These are phyloP conservation scores for Ascosphaera aggregata DNA, from an alignment of 2,329 filamentous ascomycete genomes.

Conservation along the genomic window DNA sequence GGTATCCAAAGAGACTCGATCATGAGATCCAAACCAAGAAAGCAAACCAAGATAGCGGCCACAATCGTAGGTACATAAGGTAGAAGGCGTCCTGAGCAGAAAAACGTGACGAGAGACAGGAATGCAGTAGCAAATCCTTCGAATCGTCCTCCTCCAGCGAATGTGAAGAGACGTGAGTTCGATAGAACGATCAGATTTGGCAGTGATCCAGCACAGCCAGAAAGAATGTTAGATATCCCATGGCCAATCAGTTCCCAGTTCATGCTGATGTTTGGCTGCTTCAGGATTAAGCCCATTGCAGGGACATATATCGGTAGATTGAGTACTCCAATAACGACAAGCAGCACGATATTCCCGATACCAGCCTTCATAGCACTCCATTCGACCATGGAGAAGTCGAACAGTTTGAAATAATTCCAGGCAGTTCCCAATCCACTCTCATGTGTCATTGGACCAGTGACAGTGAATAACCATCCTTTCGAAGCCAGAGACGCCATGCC, in stretches of 20 bases:
- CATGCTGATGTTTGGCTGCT: conserved; percentile 1
- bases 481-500: neutral
- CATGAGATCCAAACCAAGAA: neutral
- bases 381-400: neutral
- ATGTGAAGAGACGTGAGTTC: neutral
- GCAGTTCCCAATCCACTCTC: neutral
- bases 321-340: neutral
- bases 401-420: conserved; percentile 1
- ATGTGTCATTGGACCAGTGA: neutral
- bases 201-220: neutral
- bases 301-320: neutral
- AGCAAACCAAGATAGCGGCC: neutral
- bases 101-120: neutral
- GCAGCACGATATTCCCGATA: neutral
- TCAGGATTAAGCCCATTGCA: neutral
- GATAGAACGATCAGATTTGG: neutral
- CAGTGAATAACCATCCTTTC: neutral
- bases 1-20: neutral
- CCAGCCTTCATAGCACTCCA: neutral
- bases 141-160: neutral
- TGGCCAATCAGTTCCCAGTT: conserved; percentile 1
- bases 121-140: neutral
- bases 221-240: neutral
- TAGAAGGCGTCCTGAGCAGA: neutral
- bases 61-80: neutral